Percentiles rank a stretch among this genome's conserved stretches.
Evolutionary conservation across 176 grass and related monocot species (phyloP).

Genomic region (Rhynchospora tenuis): DNA sequence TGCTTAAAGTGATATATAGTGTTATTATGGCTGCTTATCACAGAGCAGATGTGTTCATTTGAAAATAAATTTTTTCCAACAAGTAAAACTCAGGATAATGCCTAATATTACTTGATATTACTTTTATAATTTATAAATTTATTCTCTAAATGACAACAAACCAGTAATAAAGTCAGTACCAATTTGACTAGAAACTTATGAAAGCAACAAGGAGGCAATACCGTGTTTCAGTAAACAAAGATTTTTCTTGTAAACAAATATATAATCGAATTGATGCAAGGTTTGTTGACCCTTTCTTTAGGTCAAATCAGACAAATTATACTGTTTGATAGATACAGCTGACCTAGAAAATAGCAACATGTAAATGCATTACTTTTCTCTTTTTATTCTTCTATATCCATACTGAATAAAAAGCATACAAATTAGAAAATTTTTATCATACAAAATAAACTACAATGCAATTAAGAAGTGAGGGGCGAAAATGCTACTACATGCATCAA

Average conservation of each 20-base stretch:
- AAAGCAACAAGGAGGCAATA: neutral
- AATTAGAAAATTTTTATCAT: neutral
- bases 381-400: neutral
- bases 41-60: neutral
- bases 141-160: neutral
- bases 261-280: neutral
- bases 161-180: neutral
- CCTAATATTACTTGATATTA: neutral
- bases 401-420: neutral
- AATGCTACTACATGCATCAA: neutral
- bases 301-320: neutral
- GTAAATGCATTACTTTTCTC: no score
- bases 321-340: neutral
- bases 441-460: neutral
- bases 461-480: neutral
- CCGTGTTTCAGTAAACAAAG: neutral
- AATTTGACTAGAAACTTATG: neutral
- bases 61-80: neutral
- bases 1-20: neutral
- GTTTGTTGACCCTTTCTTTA: neutral
- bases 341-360: neutral
- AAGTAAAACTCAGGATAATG: neutral
- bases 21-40: neutral
- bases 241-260: neutral
- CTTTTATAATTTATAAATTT: neutral